A percentile compares a stretch with the other conserved stretches of the same genome.
Conservation (phyloP, 169 alveolate genomes). For the Plasmodium fragile region DNA sequence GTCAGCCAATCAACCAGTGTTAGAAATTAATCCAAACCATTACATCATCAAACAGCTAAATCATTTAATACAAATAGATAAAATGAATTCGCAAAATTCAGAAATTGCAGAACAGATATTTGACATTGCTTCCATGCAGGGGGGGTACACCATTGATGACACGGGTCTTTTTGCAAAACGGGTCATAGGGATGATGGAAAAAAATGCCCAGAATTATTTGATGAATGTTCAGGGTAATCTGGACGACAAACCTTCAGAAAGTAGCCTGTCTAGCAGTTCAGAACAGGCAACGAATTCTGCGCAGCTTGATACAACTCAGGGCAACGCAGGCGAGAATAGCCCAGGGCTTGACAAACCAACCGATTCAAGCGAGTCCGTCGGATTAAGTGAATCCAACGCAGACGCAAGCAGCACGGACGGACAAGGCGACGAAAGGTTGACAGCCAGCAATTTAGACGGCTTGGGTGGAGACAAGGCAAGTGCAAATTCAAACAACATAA, state of each 20-base stretch:
- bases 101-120: conserved; percentile 86
- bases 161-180: conserved; percentile 87
- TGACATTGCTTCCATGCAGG: conserved; percentile 87
- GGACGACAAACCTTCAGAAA: not conserved
- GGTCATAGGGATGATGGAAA: conserved; percentile 85
- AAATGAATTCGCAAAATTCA: conserved; percentile 78
- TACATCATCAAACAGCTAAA: conserved; percentile 93
- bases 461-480: not conserved
- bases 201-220: conserved; percentile 81
- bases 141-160: conserved; percentile 89
- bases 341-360: not conserved
- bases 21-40: conserved; percentile 96
- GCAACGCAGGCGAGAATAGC: not conserved
- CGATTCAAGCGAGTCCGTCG: not conserved
- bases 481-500: not conserved
- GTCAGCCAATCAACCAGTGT: conserved; percentile 93
- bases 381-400: not conserved
- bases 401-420: not conserved
- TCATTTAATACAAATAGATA: conserved; percentile 83
- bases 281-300: not conserved
- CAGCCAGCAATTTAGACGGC: not conserved
- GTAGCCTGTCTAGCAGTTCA: not conserved
- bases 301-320: not conserved
- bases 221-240: conserved; percentile 54
- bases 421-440: not conserved